These are phyloP conservation scores for Trichomonas gallinae DNA, from an alignment of 208 protist species.

Conservation along the genomic window DNA sequence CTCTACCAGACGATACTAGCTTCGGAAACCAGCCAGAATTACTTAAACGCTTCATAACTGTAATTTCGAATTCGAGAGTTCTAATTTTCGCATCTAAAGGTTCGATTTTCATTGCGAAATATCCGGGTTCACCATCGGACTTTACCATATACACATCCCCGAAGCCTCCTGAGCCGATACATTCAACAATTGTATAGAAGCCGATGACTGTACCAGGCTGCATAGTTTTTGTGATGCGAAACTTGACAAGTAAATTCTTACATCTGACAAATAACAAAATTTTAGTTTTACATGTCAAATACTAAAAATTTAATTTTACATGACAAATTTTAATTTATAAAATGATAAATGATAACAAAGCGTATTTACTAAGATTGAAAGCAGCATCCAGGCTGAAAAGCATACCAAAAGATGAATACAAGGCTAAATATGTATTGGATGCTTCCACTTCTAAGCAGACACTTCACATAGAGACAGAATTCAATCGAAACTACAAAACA, in stretches of 20 bases:
- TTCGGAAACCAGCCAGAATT: background rate
- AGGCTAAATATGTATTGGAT: background rate
- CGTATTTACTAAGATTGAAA: background rate
- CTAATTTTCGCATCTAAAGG: background rate
- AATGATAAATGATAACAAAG: background rate
- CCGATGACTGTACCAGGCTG: background rate
- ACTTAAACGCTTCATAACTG: background rate
- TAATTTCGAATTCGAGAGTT: background rate
- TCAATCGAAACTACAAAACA: background rate
- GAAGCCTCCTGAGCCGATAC: background rate
- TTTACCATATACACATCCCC: background rate
- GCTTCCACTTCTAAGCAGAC: background rate
- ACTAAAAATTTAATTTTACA: too few species aligned
- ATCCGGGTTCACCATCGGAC: background rate
- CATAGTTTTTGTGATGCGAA: too few species aligned
- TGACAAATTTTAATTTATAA: too few species aligned
- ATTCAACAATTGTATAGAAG: background rate
- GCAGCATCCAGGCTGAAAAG: background rate
- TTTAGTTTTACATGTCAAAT: too few species aligned
- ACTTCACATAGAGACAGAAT: background rate
- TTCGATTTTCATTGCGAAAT: constrained; percentile 17
- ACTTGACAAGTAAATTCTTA: too few species aligned
- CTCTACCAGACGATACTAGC: background rate
- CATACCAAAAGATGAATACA: background rate
- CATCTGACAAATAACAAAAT: too few species aligned